These are phyloP conservation scores for Xylariomycetidae sp. DNA, from an alignment of 2,329 filamentous ascomycete species.

Conservation along the genomic window DNA sequence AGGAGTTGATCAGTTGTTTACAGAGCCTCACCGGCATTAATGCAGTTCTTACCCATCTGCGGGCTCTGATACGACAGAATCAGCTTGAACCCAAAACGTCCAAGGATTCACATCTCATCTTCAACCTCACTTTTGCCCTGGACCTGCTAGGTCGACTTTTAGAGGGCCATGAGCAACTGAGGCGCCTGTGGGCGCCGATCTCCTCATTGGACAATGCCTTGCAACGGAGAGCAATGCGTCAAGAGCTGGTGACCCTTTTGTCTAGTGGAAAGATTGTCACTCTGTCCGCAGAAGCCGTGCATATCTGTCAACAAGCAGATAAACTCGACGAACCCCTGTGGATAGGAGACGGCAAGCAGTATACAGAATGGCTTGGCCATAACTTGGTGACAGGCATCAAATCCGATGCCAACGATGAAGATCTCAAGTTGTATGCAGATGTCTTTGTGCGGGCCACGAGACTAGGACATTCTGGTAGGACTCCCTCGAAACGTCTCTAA, in stretches of 20 bases:
- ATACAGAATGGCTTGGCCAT: slow-evolving; percentile 65
- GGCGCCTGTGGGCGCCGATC: slow-evolving; percentile 19
- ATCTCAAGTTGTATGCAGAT: slow-evolving; percentile 38
- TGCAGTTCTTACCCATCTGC: slow-evolving; percentile 67
- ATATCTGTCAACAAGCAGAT: slow-evolving; percentile 35
- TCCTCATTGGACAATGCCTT: slow-evolving; percentile 8
- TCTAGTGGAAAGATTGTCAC: slow-evolving; percentile 47
- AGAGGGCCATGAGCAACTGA: slow-evolving; percentile 24
- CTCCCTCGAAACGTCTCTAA: background rate
- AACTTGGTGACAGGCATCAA: slow-evolving; percentile 51
- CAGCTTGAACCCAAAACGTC: slow-evolving; percentile 33
- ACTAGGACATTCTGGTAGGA: slow-evolving; percentile 67
- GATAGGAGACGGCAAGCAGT: slow-evolving; percentile 61
- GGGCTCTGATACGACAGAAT: slow-evolving; percentile 51
- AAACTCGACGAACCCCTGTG: slow-evolving; percentile 40
- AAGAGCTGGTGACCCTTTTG: slow-evolving; percentile 42
- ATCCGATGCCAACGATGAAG: slow-evolving; percentile 27
- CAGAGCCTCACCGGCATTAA: slow-evolving; percentile 73
- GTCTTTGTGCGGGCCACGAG: slow-evolving; percentile 58
- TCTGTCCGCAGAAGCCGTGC: slow-evolving; percentile 51
- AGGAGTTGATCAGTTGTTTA: slow-evolving; percentile 59
- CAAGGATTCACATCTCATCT: slow-evolving; percentile 35
- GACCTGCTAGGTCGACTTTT: slow-evolving; percentile 41
- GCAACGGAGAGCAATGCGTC: slow-evolving; percentile 31
- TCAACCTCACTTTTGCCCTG: slow-evolving; percentile 40